Percentiles rank a stretch among this genome's conserved stretches.
Evolutionary conservation across 2,329 filamentous ascomycete genomes (phyloP).

Genomic region (Blastomyces percursus): DNA sequence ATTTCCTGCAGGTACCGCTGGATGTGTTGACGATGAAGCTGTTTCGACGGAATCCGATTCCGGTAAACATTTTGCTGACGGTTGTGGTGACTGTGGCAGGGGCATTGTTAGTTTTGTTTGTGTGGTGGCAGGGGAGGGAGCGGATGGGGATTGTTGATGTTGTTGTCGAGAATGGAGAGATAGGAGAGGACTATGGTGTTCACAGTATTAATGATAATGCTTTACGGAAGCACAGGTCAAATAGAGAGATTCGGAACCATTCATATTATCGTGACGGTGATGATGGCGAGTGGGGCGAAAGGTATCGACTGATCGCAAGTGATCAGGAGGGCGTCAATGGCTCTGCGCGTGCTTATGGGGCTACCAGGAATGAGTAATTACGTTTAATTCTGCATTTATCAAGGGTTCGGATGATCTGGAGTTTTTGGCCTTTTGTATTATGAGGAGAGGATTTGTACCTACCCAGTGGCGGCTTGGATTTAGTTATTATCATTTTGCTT

Average conservation of each 20-base stretch:
- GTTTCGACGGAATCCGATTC: constrained; percentile 62
- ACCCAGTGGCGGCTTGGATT: background rate
- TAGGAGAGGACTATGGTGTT: constrained; percentile 1
- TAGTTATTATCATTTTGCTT: background rate
- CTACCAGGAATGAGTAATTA: background rate
- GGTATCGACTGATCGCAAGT: background rate
- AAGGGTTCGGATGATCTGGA: background rate
- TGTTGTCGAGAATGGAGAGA: constrained; percentile 11
- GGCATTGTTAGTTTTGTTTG: constrained; percentile 53
- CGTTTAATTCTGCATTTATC: background rate
- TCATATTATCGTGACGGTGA: background rate
- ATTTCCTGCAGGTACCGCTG: constrained; percentile 69
- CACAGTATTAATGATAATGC: background rate
- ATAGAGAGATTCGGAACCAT: background rate
- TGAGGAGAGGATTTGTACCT: background rate
- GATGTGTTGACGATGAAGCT: constrained; percentile 65
- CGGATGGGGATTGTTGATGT: constrained; percentile 3
- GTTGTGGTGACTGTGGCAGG: constrained; percentile 54
- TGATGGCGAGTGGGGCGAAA: background rate
- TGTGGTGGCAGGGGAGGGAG: constrained; percentile 37
- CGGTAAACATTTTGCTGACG: constrained; percentile 62
- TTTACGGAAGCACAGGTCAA: background rate
- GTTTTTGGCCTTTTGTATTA: no score
- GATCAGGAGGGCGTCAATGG: background rate
- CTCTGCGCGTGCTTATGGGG: background rate